Conservation (phyloP, 2,329 filamentous ascomycete genomes). For the Exserohilum turcica region DNA sequence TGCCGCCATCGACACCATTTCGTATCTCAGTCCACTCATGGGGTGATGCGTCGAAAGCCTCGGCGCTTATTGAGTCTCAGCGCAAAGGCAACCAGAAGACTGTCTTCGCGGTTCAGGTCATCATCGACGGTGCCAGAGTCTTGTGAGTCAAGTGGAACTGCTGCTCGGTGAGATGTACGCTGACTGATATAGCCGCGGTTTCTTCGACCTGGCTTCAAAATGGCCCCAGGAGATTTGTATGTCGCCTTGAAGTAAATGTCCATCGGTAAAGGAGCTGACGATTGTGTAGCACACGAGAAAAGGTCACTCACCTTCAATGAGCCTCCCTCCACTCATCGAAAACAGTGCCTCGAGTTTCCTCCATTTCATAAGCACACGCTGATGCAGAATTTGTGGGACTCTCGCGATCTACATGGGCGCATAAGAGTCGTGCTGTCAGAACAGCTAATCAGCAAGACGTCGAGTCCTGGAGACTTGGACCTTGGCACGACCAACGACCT, state of each 20-base stretch:
- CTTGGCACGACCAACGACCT: conserved; percentile 74
- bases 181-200: conserved; percentile 34
- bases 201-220: conserved; percentile 31
- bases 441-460: conserved; percentile 63
- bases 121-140: conserved; percentile 36
- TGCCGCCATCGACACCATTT: conserved; percentile 36
- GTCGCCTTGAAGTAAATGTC: not conserved
- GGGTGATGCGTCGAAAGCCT: conserved; percentile 31
- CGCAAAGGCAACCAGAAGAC: conserved; percentile 32
- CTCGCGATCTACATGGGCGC: conserved; percentile 71
- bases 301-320: conserved; percentile 19
- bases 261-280: not conserved
- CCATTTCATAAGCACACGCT: conserved; percentile 71
- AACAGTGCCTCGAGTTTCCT: conserved; percentile 68
- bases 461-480: conserved; percentile 25
- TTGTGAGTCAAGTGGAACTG: conserved; percentile 30
- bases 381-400: conserved; percentile 72
- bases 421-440: conserved; percentile 75
- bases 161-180: conserved; percentile 20
- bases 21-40: conserved; percentile 46
- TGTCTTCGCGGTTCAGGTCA: conserved; percentile 36
- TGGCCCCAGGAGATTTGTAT: conserved; percentile 44
- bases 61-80: conserved; percentile 33
- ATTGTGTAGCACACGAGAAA: conserved; percentile 32
- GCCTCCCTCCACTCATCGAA: conserved; percentile 61